Percentiles rank a stretch among this genome's conserved stretches.
Conservation (phyloP, 169 alveolate species). For the Hepatocystis sp. region DNA sequence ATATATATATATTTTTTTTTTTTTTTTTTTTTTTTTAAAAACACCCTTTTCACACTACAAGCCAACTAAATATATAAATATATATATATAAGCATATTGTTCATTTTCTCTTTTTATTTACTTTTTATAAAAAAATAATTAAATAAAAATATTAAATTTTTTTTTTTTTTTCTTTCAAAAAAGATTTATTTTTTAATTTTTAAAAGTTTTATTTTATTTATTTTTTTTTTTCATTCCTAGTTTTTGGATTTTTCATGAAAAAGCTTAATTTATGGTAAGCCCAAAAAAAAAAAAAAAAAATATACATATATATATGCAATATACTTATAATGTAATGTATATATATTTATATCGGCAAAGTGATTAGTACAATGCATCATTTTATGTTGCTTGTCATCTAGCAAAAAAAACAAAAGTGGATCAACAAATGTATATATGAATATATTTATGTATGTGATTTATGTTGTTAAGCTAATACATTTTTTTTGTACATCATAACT, state of each 20-base stretch:
- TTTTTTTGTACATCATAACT: no score
- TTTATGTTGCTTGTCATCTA: no score
- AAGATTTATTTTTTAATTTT: neutral
- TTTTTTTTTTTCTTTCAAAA: neutral
- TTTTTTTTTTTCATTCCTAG: neutral
- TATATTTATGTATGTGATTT: no score
- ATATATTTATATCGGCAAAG: no score
- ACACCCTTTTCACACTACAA: conserved; percentile 56
- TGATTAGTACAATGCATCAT: no score
- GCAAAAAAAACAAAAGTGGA: no score
- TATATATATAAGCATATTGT: neutral
- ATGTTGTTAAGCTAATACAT: no score
- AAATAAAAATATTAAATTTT: conserved; percentile 4
- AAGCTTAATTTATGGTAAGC: conserved; percentile 45
- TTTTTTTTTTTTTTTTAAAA: conserved; percentile 3
- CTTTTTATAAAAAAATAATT: neutral
- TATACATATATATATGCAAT: conserved; percentile 3
- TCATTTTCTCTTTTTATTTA: no score
- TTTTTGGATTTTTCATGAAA: neutral
- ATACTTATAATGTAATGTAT: no score
- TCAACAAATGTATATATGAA: no score
- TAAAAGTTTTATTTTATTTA: neutral
- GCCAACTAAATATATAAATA: neutral
- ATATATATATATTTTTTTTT: neutral
- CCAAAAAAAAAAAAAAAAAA: conserved; percentile 1